Evolutionary conservation across 371 early-diverging fungal genomes (phyloP).

Genomic region (Apophysomyces sp.): DNA sequence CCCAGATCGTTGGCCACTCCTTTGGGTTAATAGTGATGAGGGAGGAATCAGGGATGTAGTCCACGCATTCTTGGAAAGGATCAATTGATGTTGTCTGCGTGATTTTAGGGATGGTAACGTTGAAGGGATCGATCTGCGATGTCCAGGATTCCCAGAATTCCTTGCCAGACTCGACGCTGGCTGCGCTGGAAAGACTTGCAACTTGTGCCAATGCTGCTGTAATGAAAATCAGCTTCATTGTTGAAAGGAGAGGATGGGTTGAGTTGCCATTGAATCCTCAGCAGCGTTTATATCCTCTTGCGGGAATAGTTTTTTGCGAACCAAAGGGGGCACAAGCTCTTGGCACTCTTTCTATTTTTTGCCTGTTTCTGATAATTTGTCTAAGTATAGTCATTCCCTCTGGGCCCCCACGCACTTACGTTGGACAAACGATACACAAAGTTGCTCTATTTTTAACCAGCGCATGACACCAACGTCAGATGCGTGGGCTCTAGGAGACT

Average conservation of each 20-base stretch:
- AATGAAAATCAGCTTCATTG: not conserved
- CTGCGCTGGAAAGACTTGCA: not conserved
- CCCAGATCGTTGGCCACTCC: constrained; percentile 36
- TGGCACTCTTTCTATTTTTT: constrained; percentile 1
- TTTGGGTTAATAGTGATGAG: constrained; percentile 9
- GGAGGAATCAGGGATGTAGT: constrained; percentile 17
- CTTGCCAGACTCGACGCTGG: constrained; percentile 1
- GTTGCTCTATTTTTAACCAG: not conserved
- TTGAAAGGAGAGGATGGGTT: not conserved
- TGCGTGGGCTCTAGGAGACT: not conserved
- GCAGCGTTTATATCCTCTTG: not conserved
- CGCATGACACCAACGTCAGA: not conserved
- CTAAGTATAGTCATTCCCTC: not conserved
- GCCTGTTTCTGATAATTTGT: constrained; percentile 3
- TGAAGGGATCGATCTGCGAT: constrained; percentile 26
- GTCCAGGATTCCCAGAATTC: constrained; percentile 19
- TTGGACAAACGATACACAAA: not conserved
- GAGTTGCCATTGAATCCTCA: not conserved
- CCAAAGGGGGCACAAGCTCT: not conserved
- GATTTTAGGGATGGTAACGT: constrained; percentile 30
- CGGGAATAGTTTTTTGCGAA: not conserved
- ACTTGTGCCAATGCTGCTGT: not conserved
- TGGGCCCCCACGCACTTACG: not conserved
- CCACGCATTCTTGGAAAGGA: constrained; percentile 24
- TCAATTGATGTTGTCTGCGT: constrained; percentile 35